Percentiles rank a stretch among this genome's conserved stretches.
Conservation (phyloP, 1,284 basidiomycete species). For the Volvariella surrecta region DNA sequence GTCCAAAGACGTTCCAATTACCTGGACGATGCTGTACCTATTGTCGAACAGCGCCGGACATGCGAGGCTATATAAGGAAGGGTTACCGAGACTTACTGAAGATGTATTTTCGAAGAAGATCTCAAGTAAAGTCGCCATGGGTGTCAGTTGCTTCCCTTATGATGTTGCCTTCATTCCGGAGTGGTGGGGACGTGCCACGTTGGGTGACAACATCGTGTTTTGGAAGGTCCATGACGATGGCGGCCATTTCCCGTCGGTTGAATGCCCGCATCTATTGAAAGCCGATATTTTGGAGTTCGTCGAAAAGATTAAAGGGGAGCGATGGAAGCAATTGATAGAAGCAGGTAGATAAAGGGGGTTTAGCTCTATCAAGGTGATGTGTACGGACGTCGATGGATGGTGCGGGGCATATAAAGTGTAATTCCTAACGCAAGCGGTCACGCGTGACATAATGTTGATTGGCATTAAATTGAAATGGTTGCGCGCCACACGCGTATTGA, state of each 20-base stretch:
- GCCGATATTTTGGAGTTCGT: conserved; percentile 16
- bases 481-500: background rate
- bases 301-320: conserved; percentile 9
- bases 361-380: too few species aligned
- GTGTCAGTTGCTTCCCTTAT: conserved; percentile 19
- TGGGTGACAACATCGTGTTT: conserved; percentile 20
- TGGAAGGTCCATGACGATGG: conserved; percentile 22
- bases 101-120: conserved; percentile 14
- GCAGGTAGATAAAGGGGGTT: background rate
- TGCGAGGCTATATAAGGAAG: conserved; percentile 25
- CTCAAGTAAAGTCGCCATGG: conserved; percentile 16
- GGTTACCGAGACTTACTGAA: conserved; percentile 9
- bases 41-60: conserved; percentile 11
- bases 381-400: too few species aligned
- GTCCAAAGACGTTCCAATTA: conserved; percentile 39
- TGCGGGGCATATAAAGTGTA: too few species aligned
- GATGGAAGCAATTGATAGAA: background rate
- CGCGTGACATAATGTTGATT: conserved; percentile 2
- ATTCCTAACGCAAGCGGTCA: background rate
- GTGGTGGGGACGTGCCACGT: conserved; percentile 21
- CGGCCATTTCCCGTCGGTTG: conserved; percentile 22
- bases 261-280: conserved; percentile 15
- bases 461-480: too few species aligned
- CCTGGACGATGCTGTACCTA: conserved; percentile 16
- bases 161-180: conserved; percentile 20